Evolutionary conservation across 2,329 filamentous ascomycete species (phyloP).

Genomic region (Phialophora tarda): DNA sequence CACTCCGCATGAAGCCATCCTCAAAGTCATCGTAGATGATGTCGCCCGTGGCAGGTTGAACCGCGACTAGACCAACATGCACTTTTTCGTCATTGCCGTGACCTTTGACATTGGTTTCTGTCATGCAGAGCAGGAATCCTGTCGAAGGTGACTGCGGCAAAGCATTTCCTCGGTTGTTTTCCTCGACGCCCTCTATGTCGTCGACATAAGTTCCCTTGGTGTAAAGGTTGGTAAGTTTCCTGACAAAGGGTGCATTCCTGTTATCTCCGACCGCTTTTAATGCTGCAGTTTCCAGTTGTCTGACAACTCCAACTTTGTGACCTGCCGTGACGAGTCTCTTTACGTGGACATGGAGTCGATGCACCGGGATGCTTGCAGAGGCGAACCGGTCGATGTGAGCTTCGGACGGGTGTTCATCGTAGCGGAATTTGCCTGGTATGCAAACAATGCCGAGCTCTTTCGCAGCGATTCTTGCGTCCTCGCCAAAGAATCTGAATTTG

Average conservation of each 20-base stretch:
- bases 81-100: conserved; percentile 91
- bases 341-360: conserved; percentile 88
- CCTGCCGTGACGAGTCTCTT: conserved; percentile 91
- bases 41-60: conserved; percentile 93
- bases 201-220: conserved; percentile 98
- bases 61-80: conserved; percentile 86
- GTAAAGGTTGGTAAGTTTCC: conserved; percentile 94
- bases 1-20: conserved; percentile 95
- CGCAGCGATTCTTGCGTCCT: conserved; percentile 86
- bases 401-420: conserved; percentile 92
- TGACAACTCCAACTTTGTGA: conserved; percentile 93
- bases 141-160: conserved; percentile 66
- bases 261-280: conserved; percentile 96
- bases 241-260: conserved; percentile 85
- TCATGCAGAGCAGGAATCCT: conserved; percentile 92
- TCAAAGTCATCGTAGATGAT: conserved; percentile 96
- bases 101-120: conserved; percentile 78
- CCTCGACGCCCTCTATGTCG: conserved; percentile 79
- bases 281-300: conserved; percentile 92
- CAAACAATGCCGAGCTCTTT: conserved; percentile 94
- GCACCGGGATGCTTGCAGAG: conserved; percentile 92
- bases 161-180: conserved; percentile 56
- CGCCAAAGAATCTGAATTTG: conserved; percentile 96
- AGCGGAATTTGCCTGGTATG: conserved; percentile 92
- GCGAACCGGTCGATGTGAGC: conserved; percentile 91